phyloP scores from a whole-genome alignment of 2,329 filamentous ascomycete species.

The Chaetomium globosum region DNA sequence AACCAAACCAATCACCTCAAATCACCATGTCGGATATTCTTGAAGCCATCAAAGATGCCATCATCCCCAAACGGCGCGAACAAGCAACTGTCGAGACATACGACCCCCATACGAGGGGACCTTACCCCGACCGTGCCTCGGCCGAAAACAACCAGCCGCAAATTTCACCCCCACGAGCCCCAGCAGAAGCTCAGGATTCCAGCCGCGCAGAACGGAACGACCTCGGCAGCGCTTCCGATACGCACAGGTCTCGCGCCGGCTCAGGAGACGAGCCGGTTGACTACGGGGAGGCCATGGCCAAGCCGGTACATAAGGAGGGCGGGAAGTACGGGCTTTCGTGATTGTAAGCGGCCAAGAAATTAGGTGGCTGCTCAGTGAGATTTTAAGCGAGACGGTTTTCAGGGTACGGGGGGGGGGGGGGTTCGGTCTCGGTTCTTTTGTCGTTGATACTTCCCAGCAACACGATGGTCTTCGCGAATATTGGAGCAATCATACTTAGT shows the following conservation, averaged over 20 bases:
- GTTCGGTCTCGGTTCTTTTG: not conserved
- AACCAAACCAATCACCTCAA: not conserved
- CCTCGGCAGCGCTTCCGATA: conserved; percentile 21
- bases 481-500: not conserved
- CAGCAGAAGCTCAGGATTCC: conserved; percentile 8
- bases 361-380: not conserved
- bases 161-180: conserved; percentile 5
- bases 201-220: conserved; percentile 17
- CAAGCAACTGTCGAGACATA: conserved; percentile 32
- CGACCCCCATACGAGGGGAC: conserved; percentile 31
- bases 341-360: not conserved
- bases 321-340: conserved; percentile 25
- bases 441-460: not conserved
- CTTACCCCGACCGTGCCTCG: conserved; percentile 29
- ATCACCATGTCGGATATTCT: conserved; percentile 35
- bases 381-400: not conserved
- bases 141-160: conserved; percentile 12
- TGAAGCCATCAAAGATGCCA: conserved; percentile 33
- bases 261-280: conserved; percentile 17
- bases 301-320: conserved; percentile 22
- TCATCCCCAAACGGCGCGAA: conserved; percentile 34
- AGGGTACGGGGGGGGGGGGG: not conserved
- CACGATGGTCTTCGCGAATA: not conserved
- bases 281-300: conserved; percentile 17
- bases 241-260: conserved; percentile 15